Conservation (phyloP, 306 rosid species). For the Chamaecrista fasciculata region DNA sequence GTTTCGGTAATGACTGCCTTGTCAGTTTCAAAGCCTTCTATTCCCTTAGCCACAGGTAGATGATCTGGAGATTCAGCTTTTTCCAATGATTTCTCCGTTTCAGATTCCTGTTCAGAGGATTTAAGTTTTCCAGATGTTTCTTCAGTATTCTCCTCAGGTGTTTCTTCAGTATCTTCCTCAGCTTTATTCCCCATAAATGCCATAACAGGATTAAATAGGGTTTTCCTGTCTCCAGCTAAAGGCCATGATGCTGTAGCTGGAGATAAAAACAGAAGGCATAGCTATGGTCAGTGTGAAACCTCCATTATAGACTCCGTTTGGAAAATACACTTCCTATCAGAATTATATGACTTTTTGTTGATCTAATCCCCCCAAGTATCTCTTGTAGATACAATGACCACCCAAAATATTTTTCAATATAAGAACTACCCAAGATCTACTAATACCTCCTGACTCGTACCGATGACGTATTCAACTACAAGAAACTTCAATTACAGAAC, state of each 20-base stretch:
- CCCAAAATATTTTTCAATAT: background rate
- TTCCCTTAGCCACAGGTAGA: conserved; percentile 28
- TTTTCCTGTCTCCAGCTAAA: conserved; percentile 46
- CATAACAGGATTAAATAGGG: conserved; percentile 59
- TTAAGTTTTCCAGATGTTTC: conserved; percentile 35
- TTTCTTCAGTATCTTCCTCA: conserved; percentile 40
- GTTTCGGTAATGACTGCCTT: conserved; percentile 16
- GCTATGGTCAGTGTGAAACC: conserved; percentile 26
- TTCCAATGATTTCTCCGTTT: conserved; percentile 36
- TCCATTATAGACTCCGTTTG: background rate
- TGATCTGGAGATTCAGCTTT: conserved; percentile 34
- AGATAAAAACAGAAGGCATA: conserved; percentile 22
- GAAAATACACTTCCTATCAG: conserved; percentile 3
- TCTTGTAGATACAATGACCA: too few species aligned
- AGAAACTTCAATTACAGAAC: conserved; percentile 9
- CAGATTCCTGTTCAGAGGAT: conserved; percentile 29
- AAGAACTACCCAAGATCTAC: background rate
- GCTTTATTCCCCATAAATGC: conserved; percentile 56
- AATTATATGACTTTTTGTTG: background rate
- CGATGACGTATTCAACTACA: conserved; percentile 18
- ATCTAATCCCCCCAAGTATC: conserved; percentile 14
- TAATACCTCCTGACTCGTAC: background rate
- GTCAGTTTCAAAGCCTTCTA: conserved; percentile 24
- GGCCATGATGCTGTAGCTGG: conserved; percentile 61
- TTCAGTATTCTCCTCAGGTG: conserved; percentile 36